phyloP scores from a whole-genome alignment of 352 stramenopile species.

The Phytopythium boreale region DNA sequence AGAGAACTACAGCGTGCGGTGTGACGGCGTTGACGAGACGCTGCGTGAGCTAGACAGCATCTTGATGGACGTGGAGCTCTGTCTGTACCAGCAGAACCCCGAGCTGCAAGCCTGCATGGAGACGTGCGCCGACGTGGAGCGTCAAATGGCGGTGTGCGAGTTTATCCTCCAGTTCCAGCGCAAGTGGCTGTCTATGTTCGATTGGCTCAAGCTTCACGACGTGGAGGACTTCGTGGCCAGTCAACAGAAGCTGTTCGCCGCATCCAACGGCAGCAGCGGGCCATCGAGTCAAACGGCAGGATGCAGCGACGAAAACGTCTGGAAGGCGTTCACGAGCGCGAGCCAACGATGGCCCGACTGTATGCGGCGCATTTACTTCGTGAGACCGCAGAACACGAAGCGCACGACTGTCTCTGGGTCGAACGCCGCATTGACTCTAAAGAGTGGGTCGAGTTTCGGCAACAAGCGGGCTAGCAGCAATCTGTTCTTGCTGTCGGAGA shows the following conservation, averaged over 20 bases:
- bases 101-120: slow-evolving; percentile 28
- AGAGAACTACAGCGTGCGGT: slow-evolving; percentile 37
- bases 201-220: slow-evolving; percentile 51
- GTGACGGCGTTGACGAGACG: slow-evolving; percentile 25
- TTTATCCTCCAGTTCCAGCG: slow-evolving; percentile 38
- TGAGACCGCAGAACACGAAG: slow-evolving; percentile 6
- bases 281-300: not conserved
- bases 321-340: slow-evolving; percentile 30
- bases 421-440: not conserved
- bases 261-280: not conserved
- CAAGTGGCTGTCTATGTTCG: slow-evolving; percentile 40
- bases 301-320: slow-evolving; percentile 14
- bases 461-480: not conserved
- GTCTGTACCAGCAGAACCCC: slow-evolving; percentile 39
- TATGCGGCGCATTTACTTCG: slow-evolving; percentile 42
- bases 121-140: slow-evolving; percentile 29
- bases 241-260: not conserved
- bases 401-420: no score
- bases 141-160: slow-evolving; percentile 29
- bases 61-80: slow-evolving; percentile 31
- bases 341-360: slow-evolving; percentile 39
- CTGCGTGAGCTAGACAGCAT: slow-evolving; percentile 33
- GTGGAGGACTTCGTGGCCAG: slow-evolving; percentile 51
- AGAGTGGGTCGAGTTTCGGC: not conserved
- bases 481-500: not conserved